Evolutionary conservation across 441 rosid genomes (phyloP).

Genomic region (California macrophylla): DNA sequence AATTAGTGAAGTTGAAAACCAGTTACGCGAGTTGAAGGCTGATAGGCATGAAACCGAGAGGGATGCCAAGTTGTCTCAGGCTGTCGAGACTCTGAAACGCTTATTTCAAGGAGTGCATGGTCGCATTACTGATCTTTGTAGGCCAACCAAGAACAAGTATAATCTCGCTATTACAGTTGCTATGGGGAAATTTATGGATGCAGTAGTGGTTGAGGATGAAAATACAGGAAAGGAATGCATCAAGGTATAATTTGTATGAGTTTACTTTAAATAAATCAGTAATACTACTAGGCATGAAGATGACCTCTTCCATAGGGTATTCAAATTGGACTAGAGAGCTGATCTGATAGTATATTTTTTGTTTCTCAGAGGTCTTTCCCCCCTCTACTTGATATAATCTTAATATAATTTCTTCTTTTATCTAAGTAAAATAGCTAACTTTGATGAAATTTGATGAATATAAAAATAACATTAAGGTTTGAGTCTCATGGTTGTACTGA

Average conservation of each 20-base stretch:
- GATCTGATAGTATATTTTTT: neutral
- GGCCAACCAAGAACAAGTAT: conserved; percentile 86
- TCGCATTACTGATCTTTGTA: conserved; percentile 93
- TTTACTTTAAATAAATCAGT: neutral
- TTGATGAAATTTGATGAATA: neutral
- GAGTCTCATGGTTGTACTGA: neutral
- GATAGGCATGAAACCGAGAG: conserved; percentile 90
- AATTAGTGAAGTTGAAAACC: conserved; percentile 72
- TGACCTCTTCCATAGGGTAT: neutral
- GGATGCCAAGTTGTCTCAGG: conserved; percentile 78
- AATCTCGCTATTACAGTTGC: conserved; percentile 97
- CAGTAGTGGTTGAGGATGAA: conserved; percentile 97
- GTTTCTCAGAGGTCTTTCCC: neutral
- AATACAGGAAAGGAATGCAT: conserved; percentile 92
- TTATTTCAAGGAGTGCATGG: conserved; percentile 95
- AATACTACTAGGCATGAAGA: neutral
- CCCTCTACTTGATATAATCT: neutral
- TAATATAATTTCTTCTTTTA: neutral
- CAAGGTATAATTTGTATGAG: conserved; percentile 45
- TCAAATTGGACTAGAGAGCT: neutral
- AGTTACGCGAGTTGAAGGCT: conserved; percentile 85
- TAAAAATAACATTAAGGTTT: neutral
- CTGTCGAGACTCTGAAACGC: conserved; percentile 87
- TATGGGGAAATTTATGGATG: conserved; percentile 99
- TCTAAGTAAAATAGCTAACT: neutral